phyloP scores from a whole-genome alignment of 108 stramenopile genomes.

The Skeletonema marinoi region DNA sequence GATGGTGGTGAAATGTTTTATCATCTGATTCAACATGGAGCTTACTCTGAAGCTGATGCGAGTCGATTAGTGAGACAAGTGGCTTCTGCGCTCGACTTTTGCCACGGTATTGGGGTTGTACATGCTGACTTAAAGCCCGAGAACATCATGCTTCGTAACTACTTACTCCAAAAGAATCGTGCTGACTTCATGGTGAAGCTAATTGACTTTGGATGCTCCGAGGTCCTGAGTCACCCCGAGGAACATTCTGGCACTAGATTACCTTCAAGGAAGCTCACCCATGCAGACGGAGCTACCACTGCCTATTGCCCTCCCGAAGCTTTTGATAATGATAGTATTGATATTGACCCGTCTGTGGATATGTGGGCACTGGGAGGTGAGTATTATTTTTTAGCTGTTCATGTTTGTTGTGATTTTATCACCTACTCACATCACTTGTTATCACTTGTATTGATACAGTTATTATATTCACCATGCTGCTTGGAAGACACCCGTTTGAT shows the following conservation, averaged over 20 bases:
- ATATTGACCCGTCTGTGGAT: constrained; percentile 32
- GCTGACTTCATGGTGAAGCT: constrained; percentile 48
- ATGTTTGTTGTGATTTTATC: background rate
- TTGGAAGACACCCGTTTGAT: constrained; percentile 65
- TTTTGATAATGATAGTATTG: constrained; percentile 25
- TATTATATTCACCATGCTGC: constrained; percentile 63
- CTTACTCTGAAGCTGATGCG: constrained; percentile 84
- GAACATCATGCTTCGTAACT: constrained; percentile 51
- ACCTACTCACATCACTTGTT: background rate
- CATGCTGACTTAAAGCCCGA: constrained; percentile 58
- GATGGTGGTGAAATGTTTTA: constrained; percentile 82
- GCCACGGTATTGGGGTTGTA: constrained; percentile 45
- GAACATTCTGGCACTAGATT: constrained; percentile 8
- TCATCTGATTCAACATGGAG: constrained; percentile 76
- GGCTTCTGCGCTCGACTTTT: constrained; percentile 38
- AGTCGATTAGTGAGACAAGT: constrained; percentile 56
- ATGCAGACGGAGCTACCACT: constrained; percentile 42
- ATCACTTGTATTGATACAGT: constrained; percentile 8
- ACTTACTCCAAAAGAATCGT: constrained; percentile 5
- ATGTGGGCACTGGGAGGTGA: constrained; percentile 62
- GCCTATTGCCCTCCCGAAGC: constrained; percentile 55
- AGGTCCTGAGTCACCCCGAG: constrained; percentile 33
- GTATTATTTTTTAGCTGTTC: background rate
- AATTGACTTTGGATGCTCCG: constrained; percentile 59
- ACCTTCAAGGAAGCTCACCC: constrained; percentile 27